Evolutionary conservation across 306 rosid species (phyloP).

Genomic region (Trifolium repens): DNA sequence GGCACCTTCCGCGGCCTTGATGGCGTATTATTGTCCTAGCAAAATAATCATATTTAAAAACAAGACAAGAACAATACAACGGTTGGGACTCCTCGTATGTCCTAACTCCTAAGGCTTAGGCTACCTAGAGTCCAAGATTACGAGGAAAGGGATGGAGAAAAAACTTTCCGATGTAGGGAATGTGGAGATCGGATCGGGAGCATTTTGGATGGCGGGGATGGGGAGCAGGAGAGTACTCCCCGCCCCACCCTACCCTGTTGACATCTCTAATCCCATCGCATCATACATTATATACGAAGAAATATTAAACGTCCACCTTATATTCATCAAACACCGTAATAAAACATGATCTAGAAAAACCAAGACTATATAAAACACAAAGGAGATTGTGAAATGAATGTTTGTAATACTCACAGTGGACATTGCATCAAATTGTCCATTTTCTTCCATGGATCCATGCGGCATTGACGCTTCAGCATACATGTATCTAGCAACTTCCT

Average conservation of each 20-base stretch:
- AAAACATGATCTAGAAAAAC: background rate
- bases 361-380: conserved; percentile 2
- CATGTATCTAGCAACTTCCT: conserved; percentile 80
- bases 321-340: background rate
- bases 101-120: too few species aligned
- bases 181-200: background rate
- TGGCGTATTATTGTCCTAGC: conserved; percentile 64
- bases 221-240: background rate
- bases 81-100: too few species aligned
- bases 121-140: too few species aligned
- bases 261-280: background rate
- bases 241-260: background rate
- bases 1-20: conserved; percentile 60
- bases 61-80: too few species aligned
- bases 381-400: conserved; percentile 11
- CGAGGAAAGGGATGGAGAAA: background rate
- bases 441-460: conserved; percentile 48
- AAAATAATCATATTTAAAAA: conserved; percentile 26
- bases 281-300: too few species aligned
- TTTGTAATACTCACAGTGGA: conserved; percentile 52
- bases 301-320: background rate
- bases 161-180: background rate
- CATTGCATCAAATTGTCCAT: conserved; percentile 50
- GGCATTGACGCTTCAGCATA: conserved; percentile 55
- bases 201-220: background rate